Base-by-base conservation (phyloP, 306 rosid species). In the Lagenaria siceraria region DNA sequence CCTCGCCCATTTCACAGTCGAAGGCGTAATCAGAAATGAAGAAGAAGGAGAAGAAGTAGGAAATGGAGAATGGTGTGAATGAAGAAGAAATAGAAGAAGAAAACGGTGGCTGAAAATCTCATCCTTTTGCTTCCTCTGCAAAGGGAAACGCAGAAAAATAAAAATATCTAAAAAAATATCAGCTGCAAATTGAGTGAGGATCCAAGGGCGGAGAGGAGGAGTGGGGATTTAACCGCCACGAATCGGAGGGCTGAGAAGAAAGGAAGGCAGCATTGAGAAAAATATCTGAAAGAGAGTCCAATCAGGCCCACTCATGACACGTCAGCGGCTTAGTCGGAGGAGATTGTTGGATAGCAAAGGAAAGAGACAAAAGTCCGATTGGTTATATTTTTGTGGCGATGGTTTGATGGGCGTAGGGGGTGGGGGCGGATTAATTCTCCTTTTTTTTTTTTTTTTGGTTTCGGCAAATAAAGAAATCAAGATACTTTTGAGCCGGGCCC, bases 1-100 rank as follows among this genome's bases (percentile, higher is more conserved):
- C 84, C 71, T 92, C 93, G 0, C 88, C 90, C 99, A 95, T 90
- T 61, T 52, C 1, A 42, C 2, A 38, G 19, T 38, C 49, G 15
- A 52, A 15, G 22, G 56, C 2, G 5, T 9, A 25, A 60, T 61
- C 60, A 8, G 35, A 29, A 24, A 29, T 10, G 14, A 33, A 31
- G 54, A 54, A 31, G 36, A 48, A 55, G 25, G 7, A 79, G 51
- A 21, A 53, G 55, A 21, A 59, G 31, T 12, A 33, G 18, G 10
- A 49, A 46, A n/a, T 25, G 59, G 59, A 54, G 59, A 54, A 51
- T 18, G 22, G n/a, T 18, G 22, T 2, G 31, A 82, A 43, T 46
- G 52, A 6, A 60, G 61, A 69, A 43, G 53, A 22, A 43, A 46
- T 18, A 35, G 60, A 74, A 74, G 62, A 54, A 27, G 51, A 68